Evolutionary conservation across 2,329 filamentous ascomycete genomes (phyloP), one percentile per base, ranked within the genome.

Genomic region (Ophiostoma himal-ulmi): DNA sequence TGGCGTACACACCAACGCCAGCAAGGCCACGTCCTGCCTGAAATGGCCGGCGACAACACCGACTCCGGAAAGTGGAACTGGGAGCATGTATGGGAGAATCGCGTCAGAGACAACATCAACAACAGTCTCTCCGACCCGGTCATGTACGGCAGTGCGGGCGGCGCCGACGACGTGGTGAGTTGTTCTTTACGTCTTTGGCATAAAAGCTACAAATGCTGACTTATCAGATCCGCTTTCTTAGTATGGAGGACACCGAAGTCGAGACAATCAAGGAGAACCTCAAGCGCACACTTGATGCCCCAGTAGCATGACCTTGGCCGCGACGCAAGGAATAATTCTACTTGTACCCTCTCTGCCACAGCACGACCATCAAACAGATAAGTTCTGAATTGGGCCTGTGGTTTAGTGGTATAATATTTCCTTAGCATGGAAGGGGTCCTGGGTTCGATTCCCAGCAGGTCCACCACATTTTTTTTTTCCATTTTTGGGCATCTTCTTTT

Each of bases 31-130:
- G 22, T 20, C 1, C 39, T 67, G 37, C 37, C 37, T 11, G 65
- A 11, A 14, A 70, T 39, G 20, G 26, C 60, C 13, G 39, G 36
- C 7, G 68, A 37, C n/a, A 34, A 39, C 34, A 17, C 67, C 34
- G 20, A 64, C 68, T 22, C 93, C 0, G 91, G 91, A 7, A 91
- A 96, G 75, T 98, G 94, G 94, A 96, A 96, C 77, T 98, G 94
- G 94, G 93, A 97, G 76, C 94, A 94, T 0, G 94, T 98, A 0
- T 99, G 94, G 94, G 92, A 96, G 77, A 90, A 94, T 74, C 86
- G 94, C 70, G 94, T 97, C 0, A 89, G 88, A 79, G 91, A 90
- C 78, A 91, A 91, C 22, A 87, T 97, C 62, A 86, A 89, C 68
- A 84, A 86, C 11, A 96, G 93, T 76, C 81, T 93, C 68, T 91